A percentile compares a stretch with the other conserved stretches of the same genome.
Conservation (phyloP, 2,329 filamentous ascomycete species). For the Colletotrichum incanum region DNA sequence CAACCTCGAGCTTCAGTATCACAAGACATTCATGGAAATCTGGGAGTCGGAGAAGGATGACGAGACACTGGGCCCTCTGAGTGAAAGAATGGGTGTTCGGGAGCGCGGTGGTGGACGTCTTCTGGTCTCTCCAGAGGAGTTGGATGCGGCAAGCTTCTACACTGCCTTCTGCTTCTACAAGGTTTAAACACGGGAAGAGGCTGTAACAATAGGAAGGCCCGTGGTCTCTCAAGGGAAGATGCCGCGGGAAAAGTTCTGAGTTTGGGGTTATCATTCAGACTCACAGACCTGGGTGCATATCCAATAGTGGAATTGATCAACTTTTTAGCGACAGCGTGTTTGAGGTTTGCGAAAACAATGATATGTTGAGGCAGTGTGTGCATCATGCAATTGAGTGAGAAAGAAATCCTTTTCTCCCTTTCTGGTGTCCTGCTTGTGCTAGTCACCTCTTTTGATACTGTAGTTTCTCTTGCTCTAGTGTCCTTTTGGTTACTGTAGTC, state of each 20-base stretch:
- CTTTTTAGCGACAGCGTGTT: background rate
- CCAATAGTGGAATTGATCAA: no score
- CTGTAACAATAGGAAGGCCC: background rate
- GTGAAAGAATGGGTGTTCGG: slow-evolving; percentile 95
- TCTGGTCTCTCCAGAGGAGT: slow-evolving; percentile 86
- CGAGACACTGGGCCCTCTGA: slow-evolving; percentile 83
- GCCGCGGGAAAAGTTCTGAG: background rate
- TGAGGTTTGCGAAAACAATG: background rate
- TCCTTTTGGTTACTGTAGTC: background rate
- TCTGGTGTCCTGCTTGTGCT: background rate
- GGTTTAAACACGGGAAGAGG: slow-evolving; percentile 67
- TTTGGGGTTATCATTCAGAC: background rate
- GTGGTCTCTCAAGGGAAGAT: background rate
- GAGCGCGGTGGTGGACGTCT: slow-evolving; percentile 78
- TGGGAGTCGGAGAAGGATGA: slow-evolving; percentile 95
- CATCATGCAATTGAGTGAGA: background rate
- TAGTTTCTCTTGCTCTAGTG: background rate
- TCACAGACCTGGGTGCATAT: background rate
- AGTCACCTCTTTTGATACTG: background rate
- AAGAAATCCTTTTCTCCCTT: background rate
- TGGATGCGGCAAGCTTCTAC: slow-evolving; percentile 94
- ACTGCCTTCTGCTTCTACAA: slow-evolving; percentile 98
- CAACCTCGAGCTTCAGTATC: slow-evolving; percentile 95
- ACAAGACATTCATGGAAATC: slow-evolving; percentile 90
- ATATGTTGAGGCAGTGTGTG: background rate